Evolutionary conservation across 225 moss, liverwort and hornwort genomes (phyloP).

Genomic region (Thuidium tamariscinum): DNA sequence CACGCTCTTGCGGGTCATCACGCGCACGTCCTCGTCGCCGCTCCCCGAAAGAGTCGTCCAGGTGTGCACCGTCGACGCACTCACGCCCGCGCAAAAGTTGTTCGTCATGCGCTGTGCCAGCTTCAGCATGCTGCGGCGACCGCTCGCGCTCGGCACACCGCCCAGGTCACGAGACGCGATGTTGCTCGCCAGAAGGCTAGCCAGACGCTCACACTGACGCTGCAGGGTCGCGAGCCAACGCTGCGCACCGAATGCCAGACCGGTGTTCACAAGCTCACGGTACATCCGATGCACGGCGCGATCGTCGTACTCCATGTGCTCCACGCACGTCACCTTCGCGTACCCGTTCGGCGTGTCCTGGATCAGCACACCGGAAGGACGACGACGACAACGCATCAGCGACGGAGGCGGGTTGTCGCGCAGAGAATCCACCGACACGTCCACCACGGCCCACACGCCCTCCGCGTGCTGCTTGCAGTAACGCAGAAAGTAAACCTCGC

Average conservation of each 20-base stretch:
- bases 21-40: slow-evolving; percentile 88
- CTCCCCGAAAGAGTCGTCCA: slow-evolving; percentile 81
- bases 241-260: slow-evolving; percentile 79
- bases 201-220: slow-evolving; percentile 84
- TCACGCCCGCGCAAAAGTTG: slow-evolving; percentile 91
- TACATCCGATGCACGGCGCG: slow-evolving; percentile 72
- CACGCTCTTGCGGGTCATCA: slow-evolving; percentile 95
- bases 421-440: slow-evolving; percentile 63
- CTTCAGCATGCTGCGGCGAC: slow-evolving; percentile 69
- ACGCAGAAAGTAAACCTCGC: slow-evolving; percentile 73
- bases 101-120: slow-evolving; percentile 95
- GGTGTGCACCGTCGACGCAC: slow-evolving; percentile 75
- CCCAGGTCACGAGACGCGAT: slow-evolving; percentile 65
- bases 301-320: slow-evolving; percentile 88
- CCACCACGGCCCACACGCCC: slow-evolving; percentile 45
- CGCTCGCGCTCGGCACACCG: slow-evolving; percentile 67
- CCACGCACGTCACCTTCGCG: slow-evolving; percentile 75
- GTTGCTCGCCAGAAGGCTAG: slow-evolving; percentile 80
- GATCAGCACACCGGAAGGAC: slow-evolving; percentile 78
- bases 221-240: slow-evolving; percentile 81
- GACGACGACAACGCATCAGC: slow-evolving; percentile 76
- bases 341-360: slow-evolving; percentile 88
- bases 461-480: slow-evolving; percentile 90
- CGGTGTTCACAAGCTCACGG: slow-evolving; percentile 67
- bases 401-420: slow-evolving; percentile 69